A percentile compares a stretch with the other conserved stretches of the same genome.
Evolutionary conservation across 2,329 filamentous ascomycete genomes (phyloP).

Genomic region (Xylaria sp.): DNA sequence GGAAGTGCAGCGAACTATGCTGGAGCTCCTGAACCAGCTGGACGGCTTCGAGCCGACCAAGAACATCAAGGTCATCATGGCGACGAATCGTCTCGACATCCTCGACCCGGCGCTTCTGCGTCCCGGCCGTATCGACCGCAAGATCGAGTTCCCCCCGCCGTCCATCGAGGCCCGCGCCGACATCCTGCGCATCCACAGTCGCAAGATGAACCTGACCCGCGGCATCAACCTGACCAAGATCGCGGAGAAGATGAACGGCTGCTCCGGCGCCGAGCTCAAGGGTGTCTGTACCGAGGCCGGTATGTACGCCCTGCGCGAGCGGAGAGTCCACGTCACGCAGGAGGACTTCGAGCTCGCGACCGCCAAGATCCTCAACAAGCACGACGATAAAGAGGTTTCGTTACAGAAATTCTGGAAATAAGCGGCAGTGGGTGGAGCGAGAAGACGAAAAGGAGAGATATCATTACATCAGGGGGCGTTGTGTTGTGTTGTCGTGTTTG

Average conservation of each 20-base stretch:
- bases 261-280: slow-evolving; percentile 95
- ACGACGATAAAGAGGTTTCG: slow-evolving; percentile 95
- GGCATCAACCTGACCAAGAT: slow-evolving; percentile 98
- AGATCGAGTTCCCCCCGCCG: slow-evolving; percentile 97
- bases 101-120: slow-evolving; percentile 90
- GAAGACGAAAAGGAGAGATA: slow-evolving; percentile 34
- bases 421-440: slow-evolving; percentile 41
- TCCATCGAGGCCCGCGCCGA: slow-evolving; percentile 94
- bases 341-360: slow-evolving; percentile 98
- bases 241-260: slow-evolving; percentile 99
- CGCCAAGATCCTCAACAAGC: slow-evolving; percentile 99
- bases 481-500: too few species aligned
- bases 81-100: slow-evolving; percentile 95
- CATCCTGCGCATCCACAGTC: slow-evolving; percentile 93
- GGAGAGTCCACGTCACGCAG: slow-evolving; percentile 95
- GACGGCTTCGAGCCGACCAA: slow-evolving; percentile 99
- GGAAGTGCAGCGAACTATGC: slow-evolving; percentile 97
- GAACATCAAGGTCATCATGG: slow-evolving; percentile 99
- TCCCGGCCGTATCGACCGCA: slow-evolving; percentile 95
- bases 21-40: slow-evolving; percentile 95
- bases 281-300: slow-evolving; percentile 98
- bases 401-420: slow-evolving; percentile 84
- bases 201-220: slow-evolving; percentile 97
- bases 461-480: background rate
- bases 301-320: slow-evolving; percentile 94